Conservation (phyloP, 2,329 filamentous ascomycete genomes). For the Ophiostoma tasmaniense region DNA sequence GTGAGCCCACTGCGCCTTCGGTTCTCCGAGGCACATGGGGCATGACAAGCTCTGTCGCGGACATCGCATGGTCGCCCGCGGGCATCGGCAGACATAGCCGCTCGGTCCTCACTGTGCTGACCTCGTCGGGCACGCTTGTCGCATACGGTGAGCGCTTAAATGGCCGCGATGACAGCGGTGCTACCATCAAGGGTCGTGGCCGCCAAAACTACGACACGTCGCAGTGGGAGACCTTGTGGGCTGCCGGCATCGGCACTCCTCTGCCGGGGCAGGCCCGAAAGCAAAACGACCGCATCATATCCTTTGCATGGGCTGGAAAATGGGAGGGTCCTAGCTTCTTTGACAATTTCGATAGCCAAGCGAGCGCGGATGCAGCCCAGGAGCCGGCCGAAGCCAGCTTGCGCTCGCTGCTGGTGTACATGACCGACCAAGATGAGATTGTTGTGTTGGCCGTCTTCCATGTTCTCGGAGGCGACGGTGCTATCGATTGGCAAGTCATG, state of each 20-base stretch:
- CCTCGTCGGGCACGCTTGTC: slow-evolving; percentile 41
- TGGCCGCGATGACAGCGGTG: slow-evolving; percentile 9
- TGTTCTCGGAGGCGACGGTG: slow-evolving; percentile 10
- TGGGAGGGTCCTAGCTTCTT: background rate
- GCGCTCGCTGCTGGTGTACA: slow-evolving; percentile 41
- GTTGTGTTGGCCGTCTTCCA: slow-evolving; percentile 40
- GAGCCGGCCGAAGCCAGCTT: background rate
- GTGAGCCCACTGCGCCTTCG: background rate
- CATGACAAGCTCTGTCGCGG: slow-evolving; percentile 47
- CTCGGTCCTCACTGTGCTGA: slow-evolving; percentile 43
- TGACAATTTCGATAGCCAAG: background rate
- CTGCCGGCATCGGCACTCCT: slow-evolving; percentile 43
- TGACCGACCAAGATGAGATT: slow-evolving; percentile 42
- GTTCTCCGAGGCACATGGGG: background rate
- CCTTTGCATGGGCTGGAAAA: slow-evolving; percentile 45
- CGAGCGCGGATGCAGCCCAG: background rate
- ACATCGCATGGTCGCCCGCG: slow-evolving; percentile 49
- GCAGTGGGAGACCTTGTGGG: slow-evolving; percentile 48
- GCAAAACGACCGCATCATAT: slow-evolving; percentile 35
- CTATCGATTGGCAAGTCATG: slow-evolving; percentile 38
- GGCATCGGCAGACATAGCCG: slow-evolving; percentile 47
- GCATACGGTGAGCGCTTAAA: slow-evolving; percentile 41
- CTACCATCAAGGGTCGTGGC: slow-evolving; percentile 6
- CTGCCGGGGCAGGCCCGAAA: slow-evolving; percentile 32
- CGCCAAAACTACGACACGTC: slow-evolving; percentile 27